Percentiles rank a stretch among this genome's conserved stretches.
phyloP scores from a whole-genome alignment of 257 asterid genomes.

The Asclepias syriaca region DNA sequence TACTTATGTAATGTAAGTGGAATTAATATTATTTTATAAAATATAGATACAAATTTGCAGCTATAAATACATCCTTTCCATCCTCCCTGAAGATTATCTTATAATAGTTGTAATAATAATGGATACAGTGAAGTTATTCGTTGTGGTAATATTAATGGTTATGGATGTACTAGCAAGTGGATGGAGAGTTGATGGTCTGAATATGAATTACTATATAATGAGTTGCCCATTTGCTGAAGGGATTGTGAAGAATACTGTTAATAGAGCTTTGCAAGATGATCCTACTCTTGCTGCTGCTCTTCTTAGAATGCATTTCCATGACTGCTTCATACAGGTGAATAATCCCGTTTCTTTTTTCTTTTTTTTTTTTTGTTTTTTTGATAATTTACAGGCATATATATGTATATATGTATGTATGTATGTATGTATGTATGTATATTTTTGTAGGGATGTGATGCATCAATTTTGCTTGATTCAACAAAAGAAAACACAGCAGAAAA shows the following conservation, averaged over 20 bases:
- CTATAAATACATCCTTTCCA: constrained; percentile 11
- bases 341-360: too few species aligned
- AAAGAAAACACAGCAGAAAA: constrained; percentile 80
- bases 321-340: constrained; percentile 75
- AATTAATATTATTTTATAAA: too few species aligned
- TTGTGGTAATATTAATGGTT: constrained; percentile 21
- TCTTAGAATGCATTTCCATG: constrained; percentile 91
- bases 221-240: constrained; percentile 64
- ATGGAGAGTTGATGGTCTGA: constrained; percentile 40
- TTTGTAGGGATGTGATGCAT: constrained; percentile 84
- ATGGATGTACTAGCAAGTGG: constrained; percentile 33
- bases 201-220: constrained; percentile 61
- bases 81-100: not conserved
- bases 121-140: constrained; percentile 24
- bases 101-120: constrained; percentile 4
- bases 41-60: not conserved
- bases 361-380: too few species aligned
- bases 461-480: constrained; percentile 71
- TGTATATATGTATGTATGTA: too few species aligned
- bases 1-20: too few species aligned
- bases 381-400: too few species aligned
- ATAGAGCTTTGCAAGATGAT: constrained; percentile 54
- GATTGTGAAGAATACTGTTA: constrained; percentile 44
- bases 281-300: constrained; percentile 85
- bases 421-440: too few species aligned